phyloP scores from a whole-genome alignment of 495 filamentous ascomycete genomes.

The Cairneyella variabilis region DNA sequence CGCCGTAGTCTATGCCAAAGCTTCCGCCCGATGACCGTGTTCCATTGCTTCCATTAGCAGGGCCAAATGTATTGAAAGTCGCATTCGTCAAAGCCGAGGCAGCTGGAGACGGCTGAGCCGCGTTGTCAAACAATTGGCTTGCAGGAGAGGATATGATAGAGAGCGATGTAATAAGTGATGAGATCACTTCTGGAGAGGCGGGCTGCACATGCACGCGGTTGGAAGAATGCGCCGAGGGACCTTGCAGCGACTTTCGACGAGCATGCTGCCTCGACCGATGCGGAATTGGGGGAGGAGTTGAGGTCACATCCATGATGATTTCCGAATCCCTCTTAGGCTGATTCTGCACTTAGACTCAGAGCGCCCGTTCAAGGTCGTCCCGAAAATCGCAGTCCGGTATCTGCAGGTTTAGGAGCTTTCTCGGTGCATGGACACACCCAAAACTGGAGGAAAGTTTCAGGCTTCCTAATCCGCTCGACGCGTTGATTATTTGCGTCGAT shows the following conservation, averaged over 20 bases:
- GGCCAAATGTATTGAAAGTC: conserved; percentile 14
- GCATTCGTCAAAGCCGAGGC: conserved; percentile 22
- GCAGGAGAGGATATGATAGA: conserved; percentile 78
- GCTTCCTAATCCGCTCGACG: conserved; percentile 4
- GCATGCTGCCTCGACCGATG: conserved; percentile 31
- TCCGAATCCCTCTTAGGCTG: conserved; percentile 1
- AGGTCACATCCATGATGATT: conserved; percentile 13
- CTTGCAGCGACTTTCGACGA: conserved; percentile 34
- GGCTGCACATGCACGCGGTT: conserved; percentile 50
- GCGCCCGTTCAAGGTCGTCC: conserved; percentile 4
- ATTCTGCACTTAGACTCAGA: neutral
- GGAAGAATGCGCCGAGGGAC: conserved; percentile 30
- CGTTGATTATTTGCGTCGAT: conserved; percentile 10
- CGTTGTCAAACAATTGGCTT: conserved; percentile 67
- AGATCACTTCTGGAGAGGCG: conserved; percentile 89
- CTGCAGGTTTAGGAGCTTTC: conserved; percentile 10
- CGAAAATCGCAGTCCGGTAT: neutral
- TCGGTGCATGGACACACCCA: conserved; percentile 18
- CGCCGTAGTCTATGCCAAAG: conserved; percentile 69
- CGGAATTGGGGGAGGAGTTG: conserved; percentile 30
- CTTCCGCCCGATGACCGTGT: conserved; percentile 43
- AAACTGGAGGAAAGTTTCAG: conserved; percentile 22
- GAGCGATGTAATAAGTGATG: conserved; percentile 86
- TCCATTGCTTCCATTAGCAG: conserved; percentile 13
- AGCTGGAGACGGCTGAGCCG: conserved; percentile 30